A percentile compares a stretch with the other conserved stretches of the same genome.
phyloP scores from a whole-genome alignment of 306 rosid genomes.

The Inga leiocalycina region DNA sequence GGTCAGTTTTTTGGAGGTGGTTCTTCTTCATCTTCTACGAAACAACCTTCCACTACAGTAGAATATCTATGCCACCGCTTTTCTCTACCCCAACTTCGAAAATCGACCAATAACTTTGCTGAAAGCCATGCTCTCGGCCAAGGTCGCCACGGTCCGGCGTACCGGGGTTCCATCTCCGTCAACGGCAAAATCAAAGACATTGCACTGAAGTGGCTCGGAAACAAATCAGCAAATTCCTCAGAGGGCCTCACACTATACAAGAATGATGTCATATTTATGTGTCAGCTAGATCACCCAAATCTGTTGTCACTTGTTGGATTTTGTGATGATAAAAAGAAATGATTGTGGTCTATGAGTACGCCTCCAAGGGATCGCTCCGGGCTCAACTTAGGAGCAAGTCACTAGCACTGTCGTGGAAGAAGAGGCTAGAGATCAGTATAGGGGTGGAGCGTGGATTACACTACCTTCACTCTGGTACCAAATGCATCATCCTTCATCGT shows the following conservation, averaged over 20 bases:
- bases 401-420: not conserved
- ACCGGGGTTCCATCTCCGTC: not conserved
- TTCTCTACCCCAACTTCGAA: not conserved
- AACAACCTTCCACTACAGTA: not conserved
- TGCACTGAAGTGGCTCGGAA: not conserved
- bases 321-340: not conserved
- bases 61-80: conserved; percentile 16
- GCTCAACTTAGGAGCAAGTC: not conserved
- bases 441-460: conserved; percentile 26
- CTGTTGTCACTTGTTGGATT: conserved; percentile 4
- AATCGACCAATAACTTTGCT: not conserved
- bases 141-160: not conserved
- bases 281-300: conserved; percentile 3
- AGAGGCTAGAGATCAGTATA: conserved; percentile 1
- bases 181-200: not conserved
- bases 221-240: not conserved
- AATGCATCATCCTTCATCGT: conserved; percentile 16
- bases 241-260: no score
- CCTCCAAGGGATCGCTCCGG: not conserved
- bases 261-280: not conserved
- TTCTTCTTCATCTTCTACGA: not conserved
- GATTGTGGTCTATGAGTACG: not conserved
- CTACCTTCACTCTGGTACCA: conserved; percentile 40
- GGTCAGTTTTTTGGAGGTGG: no score
- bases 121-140: not conserved